Evolutionary conservation across 768 basidiomycete species (phyloP), one percentile per base, ranked within the genome.

Genomic region (Mycena rebaudengoi): DNA sequence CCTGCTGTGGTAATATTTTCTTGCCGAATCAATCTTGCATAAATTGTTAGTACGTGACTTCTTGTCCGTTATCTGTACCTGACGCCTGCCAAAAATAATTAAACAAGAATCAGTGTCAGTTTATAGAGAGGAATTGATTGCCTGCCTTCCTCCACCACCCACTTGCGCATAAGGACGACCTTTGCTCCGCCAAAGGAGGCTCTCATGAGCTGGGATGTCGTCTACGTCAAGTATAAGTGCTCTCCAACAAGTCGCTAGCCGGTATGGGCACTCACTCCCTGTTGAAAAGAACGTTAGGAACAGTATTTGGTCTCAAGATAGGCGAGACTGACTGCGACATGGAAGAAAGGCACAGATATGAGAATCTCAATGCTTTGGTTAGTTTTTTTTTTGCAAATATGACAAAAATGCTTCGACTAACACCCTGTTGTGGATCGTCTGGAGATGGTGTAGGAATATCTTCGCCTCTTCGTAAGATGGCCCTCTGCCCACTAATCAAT

Each of bases 331-430:
- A 62, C 88, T 7, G 87, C 87, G 33, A 88, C 88, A 74, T 91
- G 89, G 74, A 91, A 90, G 12, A 91, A 74, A 4, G 90, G 90
- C 5, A 89, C 86, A 23, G 85, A 76, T 37, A 90, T 75, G 30
- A 89, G 77, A 16, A n/a, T n/a, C n/a, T n/a, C n/a, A n/a, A n/a
- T n/a, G n/a, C n/a, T n/a, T n/a, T n/a, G n/a, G n/a, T n/a, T n/a
- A n/a, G n/a, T n/a, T n/a, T n/a, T n/a, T n/a, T n/a, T n/a, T n/a
- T n/a, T n/a, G n/a, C n/a, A n/a, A n/a, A n/a, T n/a, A n/a, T n/a
- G n/a, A n/a, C n/a, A n/a, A n/a, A n/a, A n/a, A n/a, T n/a, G n/a
- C n/a, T n/a, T n/a, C n/a, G n/a, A n/a, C n/a, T n/a, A n/a, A 82
- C 72, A 25, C 81, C 85, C 64, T 80, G 83, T 69, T 86, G 85